phyloP scores from a whole-genome alignment of 2,329 filamentous ascomycete genomes.

The Fusarium camptoceras region DNA sequence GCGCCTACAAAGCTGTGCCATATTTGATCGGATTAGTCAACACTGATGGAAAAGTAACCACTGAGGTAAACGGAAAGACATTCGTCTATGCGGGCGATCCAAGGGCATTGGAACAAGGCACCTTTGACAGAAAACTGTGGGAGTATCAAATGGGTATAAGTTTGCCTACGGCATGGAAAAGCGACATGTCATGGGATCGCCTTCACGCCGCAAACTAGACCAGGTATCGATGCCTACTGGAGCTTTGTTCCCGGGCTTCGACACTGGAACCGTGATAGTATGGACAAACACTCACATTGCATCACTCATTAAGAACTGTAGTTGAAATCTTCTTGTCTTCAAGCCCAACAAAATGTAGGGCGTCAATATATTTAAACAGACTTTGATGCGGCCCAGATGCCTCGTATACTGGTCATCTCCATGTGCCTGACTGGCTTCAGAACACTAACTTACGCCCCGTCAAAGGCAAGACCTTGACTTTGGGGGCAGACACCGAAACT shows the following conservation, averaged over 20 bases:
- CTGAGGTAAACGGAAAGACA: constrained; percentile 2
- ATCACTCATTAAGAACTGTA: background rate
- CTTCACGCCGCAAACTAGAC: constrained; percentile 10
- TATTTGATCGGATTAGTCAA: background rate
- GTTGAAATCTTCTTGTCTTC: constrained; percentile 7
- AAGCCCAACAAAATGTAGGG: constrained; percentile 18
- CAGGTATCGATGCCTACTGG: constrained; percentile 1
- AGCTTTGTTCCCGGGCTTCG: background rate
- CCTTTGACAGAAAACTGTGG: background rate
- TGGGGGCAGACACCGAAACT: constrained; percentile 26
- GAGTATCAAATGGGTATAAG: constrained; percentile 8
- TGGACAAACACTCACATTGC: background rate
- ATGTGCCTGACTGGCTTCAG: constrained; percentile 15
- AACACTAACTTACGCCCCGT: constrained; percentile 18
- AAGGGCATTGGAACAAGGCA: constrained; percentile 13
- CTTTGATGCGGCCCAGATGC: constrained; percentile 21
- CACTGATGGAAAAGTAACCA: background rate
- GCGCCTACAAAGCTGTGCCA: constrained; percentile 4
- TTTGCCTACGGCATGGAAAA: background rate
- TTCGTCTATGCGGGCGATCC: constrained; percentile 14
- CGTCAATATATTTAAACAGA: constrained; percentile 30
- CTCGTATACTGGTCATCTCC: constrained; percentile 18
- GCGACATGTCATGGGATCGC: background rate
- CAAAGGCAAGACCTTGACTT: constrained; percentile 9
- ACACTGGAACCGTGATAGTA: background rate